Evolutionary conservation across 768 basidiomycete species (phyloP).

Genomic region (Lactifluus hygrophoroides): DNA sequence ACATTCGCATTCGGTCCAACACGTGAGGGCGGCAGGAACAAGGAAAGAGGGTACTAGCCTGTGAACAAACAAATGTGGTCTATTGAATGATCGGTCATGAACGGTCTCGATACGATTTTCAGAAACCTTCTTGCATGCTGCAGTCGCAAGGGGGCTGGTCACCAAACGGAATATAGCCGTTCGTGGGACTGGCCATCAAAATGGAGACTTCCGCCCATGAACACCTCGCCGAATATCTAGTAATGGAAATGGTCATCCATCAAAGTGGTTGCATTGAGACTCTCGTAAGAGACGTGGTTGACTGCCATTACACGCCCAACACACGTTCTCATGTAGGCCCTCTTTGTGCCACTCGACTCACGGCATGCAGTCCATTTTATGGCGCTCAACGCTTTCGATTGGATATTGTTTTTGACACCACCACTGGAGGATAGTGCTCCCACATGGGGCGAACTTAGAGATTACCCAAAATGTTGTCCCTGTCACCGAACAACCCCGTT

Average conservation of each 20-base stretch:
- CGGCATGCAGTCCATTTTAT: neutral
- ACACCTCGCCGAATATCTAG: too few relatives aligned
- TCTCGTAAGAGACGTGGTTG: neutral
- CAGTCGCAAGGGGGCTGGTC: neutral
- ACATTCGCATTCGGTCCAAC: neutral
- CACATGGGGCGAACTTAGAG: neutral
- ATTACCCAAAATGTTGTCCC: neutral
- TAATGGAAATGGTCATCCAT: neutral
- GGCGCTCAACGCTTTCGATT: neutral
- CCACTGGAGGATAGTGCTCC: too few relatives aligned
- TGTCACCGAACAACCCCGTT: neutral
- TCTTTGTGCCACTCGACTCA: neutral
- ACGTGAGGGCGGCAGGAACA: neutral
- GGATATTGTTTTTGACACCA: neutral
- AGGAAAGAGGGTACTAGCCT: neutral
- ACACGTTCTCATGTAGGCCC: constrained; percentile 2
- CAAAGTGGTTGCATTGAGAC: neutral
- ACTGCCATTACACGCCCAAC: neutral
- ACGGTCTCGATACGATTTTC: neutral
- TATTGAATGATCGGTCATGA: constrained; percentile 4
- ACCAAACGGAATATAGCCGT: neutral
- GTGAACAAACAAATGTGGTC: neutral
- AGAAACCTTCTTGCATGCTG: neutral
- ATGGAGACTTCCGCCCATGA: too few relatives aligned
- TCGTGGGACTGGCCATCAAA: neutral